Conservation (phyloP, 441 rosid species). For the Bocquillonia castaneifolia region DNA sequence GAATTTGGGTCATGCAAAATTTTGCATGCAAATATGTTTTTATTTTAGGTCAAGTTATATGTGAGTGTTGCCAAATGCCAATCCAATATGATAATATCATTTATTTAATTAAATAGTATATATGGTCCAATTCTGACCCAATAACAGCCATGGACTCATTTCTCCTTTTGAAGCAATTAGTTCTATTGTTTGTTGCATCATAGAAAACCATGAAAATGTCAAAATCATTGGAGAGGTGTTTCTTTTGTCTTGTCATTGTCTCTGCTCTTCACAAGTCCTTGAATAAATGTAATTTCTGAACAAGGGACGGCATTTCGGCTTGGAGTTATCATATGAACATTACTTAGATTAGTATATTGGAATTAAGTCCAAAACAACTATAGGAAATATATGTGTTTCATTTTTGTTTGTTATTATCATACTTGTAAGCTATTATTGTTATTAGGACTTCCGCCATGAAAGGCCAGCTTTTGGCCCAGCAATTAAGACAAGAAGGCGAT, state of each 20-base stretch:
- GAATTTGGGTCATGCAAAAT: slow-evolving; percentile 17
- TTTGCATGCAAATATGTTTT: slow-evolving; percentile 9
- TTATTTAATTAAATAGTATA: no score
- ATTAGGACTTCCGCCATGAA: not conserved
- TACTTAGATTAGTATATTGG: not conserved
- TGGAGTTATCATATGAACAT: not conserved
- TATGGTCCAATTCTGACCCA: not conserved
- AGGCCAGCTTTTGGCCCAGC: no score
- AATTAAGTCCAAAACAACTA: not conserved
- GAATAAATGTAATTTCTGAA: not conserved
- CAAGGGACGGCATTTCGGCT: not conserved
- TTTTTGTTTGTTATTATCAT: not conserved
- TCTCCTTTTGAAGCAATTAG: slow-evolving; percentile 7
- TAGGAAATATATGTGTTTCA: no score
- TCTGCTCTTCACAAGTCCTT: not conserved
- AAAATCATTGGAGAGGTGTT: slow-evolving; percentile 1
- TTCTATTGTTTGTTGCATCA: not conserved
- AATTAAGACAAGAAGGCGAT: slow-evolving; percentile 13
- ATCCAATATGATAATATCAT: not conserved
- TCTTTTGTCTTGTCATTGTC: slow-evolving; percentile 20
- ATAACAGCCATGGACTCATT: not conserved
- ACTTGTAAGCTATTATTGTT: not conserved
- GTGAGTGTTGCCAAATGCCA: not conserved
- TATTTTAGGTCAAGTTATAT: not conserved
- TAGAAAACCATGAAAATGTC: slow-evolving; percentile 12